Evolutionary conservation across 176 grass and related monocot genomes (phyloP).

Genomic region (Areca catechu): DNA sequence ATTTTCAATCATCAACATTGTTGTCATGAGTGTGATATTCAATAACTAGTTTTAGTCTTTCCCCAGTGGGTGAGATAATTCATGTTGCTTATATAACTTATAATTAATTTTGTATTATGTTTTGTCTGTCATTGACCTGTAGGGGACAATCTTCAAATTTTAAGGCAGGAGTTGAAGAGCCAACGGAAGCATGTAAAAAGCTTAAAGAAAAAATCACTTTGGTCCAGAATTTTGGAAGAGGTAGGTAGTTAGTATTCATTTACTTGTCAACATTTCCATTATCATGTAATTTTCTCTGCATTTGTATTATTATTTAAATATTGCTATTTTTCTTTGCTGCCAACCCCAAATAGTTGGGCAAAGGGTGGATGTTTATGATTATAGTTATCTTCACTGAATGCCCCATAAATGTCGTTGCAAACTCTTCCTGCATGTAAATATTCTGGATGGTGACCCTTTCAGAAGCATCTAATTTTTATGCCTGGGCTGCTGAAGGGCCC

Average conservation of each 20-base stretch:
- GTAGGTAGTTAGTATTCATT: slow-evolving; percentile 27
- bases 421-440: no score
- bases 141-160: slow-evolving; percentile 64
- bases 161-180: slow-evolving; percentile 65
- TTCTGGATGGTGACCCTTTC: no score
- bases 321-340: not conserved
- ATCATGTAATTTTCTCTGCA: no score
- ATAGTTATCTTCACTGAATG: no score
- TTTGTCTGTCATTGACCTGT: slow-evolving; percentile 14
- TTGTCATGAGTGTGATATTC: no score
- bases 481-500: no score
- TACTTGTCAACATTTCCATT: not conserved
- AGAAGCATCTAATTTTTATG: no score
- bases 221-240: slow-evolving; percentile 79
- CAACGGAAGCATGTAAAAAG: slow-evolving; percentile 84
- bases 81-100: not conserved
- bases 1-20: no score
- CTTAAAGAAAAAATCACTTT: slow-evolving; percentile 94
- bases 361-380: no score
- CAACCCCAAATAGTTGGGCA: no score
- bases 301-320: not conserved
- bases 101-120: not conserved
- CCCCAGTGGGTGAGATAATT: not conserved
- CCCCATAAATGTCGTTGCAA: no score
- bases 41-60: no score